Evolutionary conservation across 805 yeast species (phyloP), one percentile per base, ranked within the genome.

Genomic region (Saturnispora sanitii): DNA sequence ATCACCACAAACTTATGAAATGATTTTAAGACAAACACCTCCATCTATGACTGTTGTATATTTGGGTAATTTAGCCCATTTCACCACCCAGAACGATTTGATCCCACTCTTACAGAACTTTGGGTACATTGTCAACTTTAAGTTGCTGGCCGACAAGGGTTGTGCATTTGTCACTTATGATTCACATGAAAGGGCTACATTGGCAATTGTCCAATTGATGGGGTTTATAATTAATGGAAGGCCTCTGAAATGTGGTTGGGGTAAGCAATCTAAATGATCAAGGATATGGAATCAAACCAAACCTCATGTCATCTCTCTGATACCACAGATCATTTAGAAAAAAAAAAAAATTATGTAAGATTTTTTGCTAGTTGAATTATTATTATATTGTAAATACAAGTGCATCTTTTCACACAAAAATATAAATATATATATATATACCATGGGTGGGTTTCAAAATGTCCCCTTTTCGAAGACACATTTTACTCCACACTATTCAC

Each of bases 81-180:
- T 68, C 57, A 77, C 84, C 21, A 75, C 80, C 38, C 86, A 82
- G 58, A 68, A 68, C 41, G 92, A 83, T 47, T 65, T 86, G 52
- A 67, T 81, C 42, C 85, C 90, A 18, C 61, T 85, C 40, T 62
- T 85, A 47, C 88, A 78, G 55, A 78, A 73, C 49, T 84, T 85
- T 57, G 96, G 95, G 5, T 83, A 67, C 60, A 81, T 86, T 54
- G 79, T 82, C 43, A 92, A 82, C 50, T 75, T 86, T 55, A 81
- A 82, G 58, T 73, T 82, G 52, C 80, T 81, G 49, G 81, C 86
- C 7, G 94, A 85, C 42, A 74, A 74, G 47, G 92, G 90, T 4
- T 86, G 90, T 64, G 94, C 95, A 9, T 87, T 86, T 65, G 90
- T 83, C 46, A 81, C 80, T 60, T 85, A 78, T 56, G 94, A 82